Conservation (phyloP, 768 basidiomycete genomes). For the Strobilomyces dryophilus region DNA sequence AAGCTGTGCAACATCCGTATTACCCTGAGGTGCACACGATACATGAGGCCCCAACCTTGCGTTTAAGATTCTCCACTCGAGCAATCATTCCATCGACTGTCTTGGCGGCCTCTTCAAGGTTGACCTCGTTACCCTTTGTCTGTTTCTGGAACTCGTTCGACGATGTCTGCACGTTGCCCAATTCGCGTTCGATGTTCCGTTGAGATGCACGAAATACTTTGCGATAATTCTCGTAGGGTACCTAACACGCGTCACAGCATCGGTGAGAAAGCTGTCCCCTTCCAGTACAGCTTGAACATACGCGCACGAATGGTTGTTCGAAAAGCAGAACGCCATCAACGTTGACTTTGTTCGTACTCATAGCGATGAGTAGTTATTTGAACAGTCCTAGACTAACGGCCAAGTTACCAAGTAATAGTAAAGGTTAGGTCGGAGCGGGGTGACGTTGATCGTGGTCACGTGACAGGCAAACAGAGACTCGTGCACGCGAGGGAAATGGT, state of each 20-base stretch:
- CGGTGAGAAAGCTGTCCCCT: constrained; percentile 8
- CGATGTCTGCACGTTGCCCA: constrained; percentile 52
- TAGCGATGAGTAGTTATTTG: constrained; percentile 8
- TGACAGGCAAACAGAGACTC: constrained; percentile 8
- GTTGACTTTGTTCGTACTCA: constrained; percentile 50
- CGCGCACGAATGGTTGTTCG: constrained; percentile 79
- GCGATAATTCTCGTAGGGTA: constrained; percentile 86
- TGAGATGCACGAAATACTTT: constrained; percentile 84
- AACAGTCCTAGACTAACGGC: background rate
- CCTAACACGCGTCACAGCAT: constrained; percentile 39
- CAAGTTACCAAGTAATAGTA: too few relatives aligned
- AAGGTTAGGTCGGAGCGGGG: background rate
- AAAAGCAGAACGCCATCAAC: constrained; percentile 74
- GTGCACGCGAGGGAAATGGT: too few relatives aligned
- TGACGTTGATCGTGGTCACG: constrained; percentile 26
- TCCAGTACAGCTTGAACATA: constrained; percentile 31
- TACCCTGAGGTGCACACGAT: constrained; percentile 4
- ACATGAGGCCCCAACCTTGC: constrained; percentile 59
- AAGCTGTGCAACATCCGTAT: constrained; percentile 34
- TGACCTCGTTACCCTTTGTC: constrained; percentile 34
- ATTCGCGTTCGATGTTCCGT: constrained; percentile 76
- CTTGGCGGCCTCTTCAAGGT: constrained; percentile 51
- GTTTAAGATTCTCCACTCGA: constrained; percentile 75
- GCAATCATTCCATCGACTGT: constrained; percentile 73
- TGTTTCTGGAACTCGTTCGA: constrained; percentile 58